These are phyloP conservation scores for Teunomyces barrocoloradensis DNA, from an alignment of 805 yeast species.

Conservation along the genomic window DNA sequence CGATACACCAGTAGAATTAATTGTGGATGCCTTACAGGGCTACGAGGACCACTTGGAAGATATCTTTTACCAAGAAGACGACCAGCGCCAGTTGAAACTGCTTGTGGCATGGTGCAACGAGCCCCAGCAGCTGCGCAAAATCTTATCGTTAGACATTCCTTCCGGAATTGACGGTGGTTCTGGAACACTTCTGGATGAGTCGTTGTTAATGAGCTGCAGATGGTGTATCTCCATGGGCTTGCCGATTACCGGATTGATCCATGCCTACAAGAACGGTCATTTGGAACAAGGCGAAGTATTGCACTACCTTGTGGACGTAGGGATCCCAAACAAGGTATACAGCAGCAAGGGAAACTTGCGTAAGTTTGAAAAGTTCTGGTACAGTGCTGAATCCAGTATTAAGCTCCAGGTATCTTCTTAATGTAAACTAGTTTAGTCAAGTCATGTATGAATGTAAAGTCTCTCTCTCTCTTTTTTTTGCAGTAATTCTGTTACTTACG, in stretches of 20 bases:
- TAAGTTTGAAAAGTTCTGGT: conserved; percentile 47
- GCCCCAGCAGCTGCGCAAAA: conserved; percentile 38
- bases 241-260: conserved; percentile 62
- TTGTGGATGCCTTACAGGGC: conserved; percentile 84
- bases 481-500: conserved; percentile 2
- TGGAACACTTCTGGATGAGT: conserved; percentile 45
- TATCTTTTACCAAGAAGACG: conserved; percentile 38
- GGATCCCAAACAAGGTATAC: conserved; percentile 61
- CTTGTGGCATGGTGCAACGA: conserved; percentile 69
- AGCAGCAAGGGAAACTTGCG: conserved; percentile 37
- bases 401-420: conserved; percentile 10
- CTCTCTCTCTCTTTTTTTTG: background rate
- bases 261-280: conserved; percentile 57
- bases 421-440: background rate
- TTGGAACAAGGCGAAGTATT: conserved; percentile 47
- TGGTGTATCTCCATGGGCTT: conserved; percentile 71
- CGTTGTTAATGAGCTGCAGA: conserved; percentile 43
- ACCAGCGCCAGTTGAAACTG: conserved; percentile 34
- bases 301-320: conserved; percentile 67
- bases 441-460: background rate
- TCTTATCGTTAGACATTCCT: conserved; percentile 74
- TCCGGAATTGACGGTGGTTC: conserved; percentile 83
- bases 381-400: conserved; percentile 31
- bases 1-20: conserved; percentile 74
- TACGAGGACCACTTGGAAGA: conserved; percentile 69